These are phyloP conservation scores for Pochonia chlamydosporia DNA, from an alignment of 2,329 filamentous ascomycete genomes.

Conservation along the genomic window DNA sequence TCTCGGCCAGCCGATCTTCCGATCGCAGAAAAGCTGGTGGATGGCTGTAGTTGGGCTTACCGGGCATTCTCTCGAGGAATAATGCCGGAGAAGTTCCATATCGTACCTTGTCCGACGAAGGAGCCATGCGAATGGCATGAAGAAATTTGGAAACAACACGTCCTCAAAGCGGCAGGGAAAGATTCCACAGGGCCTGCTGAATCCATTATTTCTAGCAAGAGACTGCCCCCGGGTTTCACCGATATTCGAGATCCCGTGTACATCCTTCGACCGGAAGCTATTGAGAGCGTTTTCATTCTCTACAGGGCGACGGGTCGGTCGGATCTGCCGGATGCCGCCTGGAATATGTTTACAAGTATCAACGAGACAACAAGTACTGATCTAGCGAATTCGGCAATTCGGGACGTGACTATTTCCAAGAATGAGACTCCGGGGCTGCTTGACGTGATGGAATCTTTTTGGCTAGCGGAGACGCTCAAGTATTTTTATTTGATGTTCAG, in stretches of 20 bases:
- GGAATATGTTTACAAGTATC: slow-evolving; percentile 46
- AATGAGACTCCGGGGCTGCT: slow-evolving; percentile 27
- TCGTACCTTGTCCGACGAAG: slow-evolving; percentile 31
- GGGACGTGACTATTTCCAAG: slow-evolving; percentile 26
- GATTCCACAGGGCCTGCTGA: slow-evolving; percentile 15
- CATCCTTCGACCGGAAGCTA: slow-evolving; percentile 46
- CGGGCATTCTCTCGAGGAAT: slow-evolving; percentile 51
- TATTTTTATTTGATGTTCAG: slow-evolving; percentile 70
- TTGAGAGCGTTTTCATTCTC: slow-evolving; percentile 48
- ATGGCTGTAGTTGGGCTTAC: slow-evolving; percentile 68
- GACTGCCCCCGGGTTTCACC: slow-evolving; percentile 55
- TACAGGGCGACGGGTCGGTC: slow-evolving; percentile 47
- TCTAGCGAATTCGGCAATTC: slow-evolving; percentile 43
- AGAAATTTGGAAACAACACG: slow-evolving; percentile 27
- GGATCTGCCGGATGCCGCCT: slow-evolving; percentile 38
- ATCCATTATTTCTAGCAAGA: slow-evolving; percentile 20
- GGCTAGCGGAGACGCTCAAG: slow-evolving; percentile 69
- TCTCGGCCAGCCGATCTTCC: slow-evolving; percentile 52
- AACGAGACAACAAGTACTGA: slow-evolving; percentile 39
- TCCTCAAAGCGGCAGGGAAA: slow-evolving; percentile 18
- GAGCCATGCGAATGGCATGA: slow-evolving; percentile 28
- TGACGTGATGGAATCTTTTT: slow-evolving; percentile 66
- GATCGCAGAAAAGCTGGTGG: slow-evolving; percentile 54
- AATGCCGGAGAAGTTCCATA: slow-evolving; percentile 46
- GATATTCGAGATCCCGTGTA: slow-evolving; percentile 46